Conservation (phyloP, 106 monocot genomes). For the Triglochin maritima region DNA sequence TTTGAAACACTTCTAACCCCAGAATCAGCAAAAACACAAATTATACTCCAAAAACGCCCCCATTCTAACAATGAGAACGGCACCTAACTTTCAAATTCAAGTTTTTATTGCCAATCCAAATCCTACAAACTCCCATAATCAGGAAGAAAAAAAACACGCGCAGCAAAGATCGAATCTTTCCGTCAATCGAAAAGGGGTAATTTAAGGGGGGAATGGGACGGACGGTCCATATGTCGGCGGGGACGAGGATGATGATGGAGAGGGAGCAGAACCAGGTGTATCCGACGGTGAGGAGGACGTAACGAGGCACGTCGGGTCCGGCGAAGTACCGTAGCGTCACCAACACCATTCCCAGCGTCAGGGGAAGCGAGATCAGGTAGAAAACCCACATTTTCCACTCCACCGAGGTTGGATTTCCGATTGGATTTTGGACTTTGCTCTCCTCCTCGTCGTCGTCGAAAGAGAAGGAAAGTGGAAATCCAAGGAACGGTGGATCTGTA, state of each 20-base stretch:
- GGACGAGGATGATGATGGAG: constrained; percentile 97
- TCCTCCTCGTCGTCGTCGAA: not conserved
- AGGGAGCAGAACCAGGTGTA: constrained; percentile 99
- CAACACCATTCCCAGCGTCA: constrained; percentile 90
- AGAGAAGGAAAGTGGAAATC: no score
- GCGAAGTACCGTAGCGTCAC: constrained; percentile 93
- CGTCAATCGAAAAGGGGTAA: not conserved
- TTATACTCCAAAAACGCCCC: no score
- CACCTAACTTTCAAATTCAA: no score
- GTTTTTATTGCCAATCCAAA: no score
- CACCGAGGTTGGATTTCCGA: not conserved
- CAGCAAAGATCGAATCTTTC: not conserved
- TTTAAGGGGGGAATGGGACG: constrained; percentile 8
- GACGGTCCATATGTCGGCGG: constrained; percentile 97
- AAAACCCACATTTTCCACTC: constrained; percentile 71
- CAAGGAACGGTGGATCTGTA: no score
- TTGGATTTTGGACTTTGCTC: not conserved
- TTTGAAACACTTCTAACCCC: no score
- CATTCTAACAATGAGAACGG: no score
- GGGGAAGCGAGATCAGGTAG: constrained; percentile 87
- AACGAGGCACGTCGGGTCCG: constrained; percentile 70
- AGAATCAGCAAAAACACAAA: no score
- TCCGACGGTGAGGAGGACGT: constrained; percentile 90
- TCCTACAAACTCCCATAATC: no score
- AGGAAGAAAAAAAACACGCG: not conserved